Conservation (phyloP, 768 basidiomycete genomes). For the Sarcodon aspratus region DNA sequence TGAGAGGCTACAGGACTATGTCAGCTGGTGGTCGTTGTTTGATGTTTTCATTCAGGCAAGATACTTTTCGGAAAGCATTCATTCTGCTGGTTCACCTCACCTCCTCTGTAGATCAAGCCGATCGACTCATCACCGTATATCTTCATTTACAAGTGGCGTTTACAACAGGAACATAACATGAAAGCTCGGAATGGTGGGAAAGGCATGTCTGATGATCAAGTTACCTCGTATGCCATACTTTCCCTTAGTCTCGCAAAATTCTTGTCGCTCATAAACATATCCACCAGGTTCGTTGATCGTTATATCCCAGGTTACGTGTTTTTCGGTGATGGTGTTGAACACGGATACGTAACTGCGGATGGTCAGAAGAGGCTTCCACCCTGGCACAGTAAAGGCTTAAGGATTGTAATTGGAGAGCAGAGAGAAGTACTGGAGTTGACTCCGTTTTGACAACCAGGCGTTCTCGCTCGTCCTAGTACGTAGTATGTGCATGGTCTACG, state of each 20-base stretch:
- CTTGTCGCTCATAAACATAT: background rate
- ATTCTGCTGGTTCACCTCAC: background rate
- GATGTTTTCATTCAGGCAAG: constrained; percentile 69
- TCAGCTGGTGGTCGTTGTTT: constrained; percentile 58
- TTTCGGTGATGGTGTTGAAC: constrained; percentile 50
- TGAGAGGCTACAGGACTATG: constrained; percentile 44
- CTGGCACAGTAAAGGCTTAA: constrained; percentile 42
- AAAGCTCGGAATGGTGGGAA: constrained; percentile 72
- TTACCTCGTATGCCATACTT: constrained; percentile 31
- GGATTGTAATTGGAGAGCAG: constrained; percentile 40
- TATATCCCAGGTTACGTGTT: constrained; percentile 94
- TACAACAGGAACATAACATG: constrained; percentile 87
- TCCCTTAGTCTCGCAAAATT: background rate
- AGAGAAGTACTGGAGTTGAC: constrained; percentile 33
- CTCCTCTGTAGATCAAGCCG: constrained; percentile 24
- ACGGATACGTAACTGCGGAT: constrained; percentile 15
- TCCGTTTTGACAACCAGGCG: constrained; percentile 23
- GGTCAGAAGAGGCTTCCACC: constrained; percentile 11
- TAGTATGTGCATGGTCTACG: too few relatives aligned
- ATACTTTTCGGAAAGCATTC: constrained; percentile 2
- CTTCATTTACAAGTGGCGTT: constrained; percentile 78
- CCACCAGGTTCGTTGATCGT: constrained; percentile 70
- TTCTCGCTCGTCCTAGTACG: background rate
- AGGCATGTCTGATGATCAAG: constrained; percentile 82
- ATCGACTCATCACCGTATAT: constrained; percentile 23